Evolutionary conservation across 768 basidiomycete genomes (phyloP).

Genomic region (Hortiboletus campestris): DNA sequence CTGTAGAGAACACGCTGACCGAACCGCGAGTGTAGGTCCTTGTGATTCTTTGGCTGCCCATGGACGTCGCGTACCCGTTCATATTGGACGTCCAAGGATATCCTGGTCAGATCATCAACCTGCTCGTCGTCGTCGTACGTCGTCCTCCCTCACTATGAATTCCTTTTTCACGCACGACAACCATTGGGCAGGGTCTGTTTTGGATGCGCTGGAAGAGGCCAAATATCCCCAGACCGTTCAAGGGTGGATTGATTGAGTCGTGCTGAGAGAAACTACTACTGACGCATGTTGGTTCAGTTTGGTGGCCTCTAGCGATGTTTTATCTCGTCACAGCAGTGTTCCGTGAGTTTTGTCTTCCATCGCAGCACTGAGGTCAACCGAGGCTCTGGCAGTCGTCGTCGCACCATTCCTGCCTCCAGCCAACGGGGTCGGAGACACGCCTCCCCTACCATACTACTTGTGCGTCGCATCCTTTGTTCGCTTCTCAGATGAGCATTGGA

Average conservation of each 20-base stretch:
- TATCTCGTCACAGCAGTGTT: constrained; percentile 52
- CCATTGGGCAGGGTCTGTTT: constrained; percentile 46
- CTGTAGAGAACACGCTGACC: no score
- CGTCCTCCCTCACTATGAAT: constrained; percentile 28
- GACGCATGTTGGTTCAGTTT: constrained; percentile 36
- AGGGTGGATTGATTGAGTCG: constrained; percentile 32
- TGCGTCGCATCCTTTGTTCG: constrained; percentile 10
- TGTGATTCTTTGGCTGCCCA: constrained; percentile 52
- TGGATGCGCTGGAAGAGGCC: constrained; percentile 55
- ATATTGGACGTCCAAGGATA: constrained; percentile 52
- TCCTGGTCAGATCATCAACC: constrained; percentile 52
- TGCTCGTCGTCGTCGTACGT: constrained; percentile 52
- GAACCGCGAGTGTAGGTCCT: constrained; percentile 37
- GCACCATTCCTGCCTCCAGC: constrained; percentile 56
- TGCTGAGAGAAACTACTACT: neutral
- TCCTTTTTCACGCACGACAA: neutral
- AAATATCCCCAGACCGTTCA: constrained; percentile 49
- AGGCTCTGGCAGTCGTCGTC: constrained; percentile 43
- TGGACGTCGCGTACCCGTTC: constrained; percentile 54
- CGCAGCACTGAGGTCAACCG: constrained; percentile 10
- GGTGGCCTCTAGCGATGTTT: constrained; percentile 54
- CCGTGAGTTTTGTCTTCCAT: constrained; percentile 35
- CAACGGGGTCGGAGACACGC: constrained; percentile 56
- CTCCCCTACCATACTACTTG: constrained; percentile 59
- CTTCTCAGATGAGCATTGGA: constrained; percentile 33